phyloP scores from a whole-genome alignment of 2,329 filamentous ascomycete species.

The Cadophora malorum region DNA sequence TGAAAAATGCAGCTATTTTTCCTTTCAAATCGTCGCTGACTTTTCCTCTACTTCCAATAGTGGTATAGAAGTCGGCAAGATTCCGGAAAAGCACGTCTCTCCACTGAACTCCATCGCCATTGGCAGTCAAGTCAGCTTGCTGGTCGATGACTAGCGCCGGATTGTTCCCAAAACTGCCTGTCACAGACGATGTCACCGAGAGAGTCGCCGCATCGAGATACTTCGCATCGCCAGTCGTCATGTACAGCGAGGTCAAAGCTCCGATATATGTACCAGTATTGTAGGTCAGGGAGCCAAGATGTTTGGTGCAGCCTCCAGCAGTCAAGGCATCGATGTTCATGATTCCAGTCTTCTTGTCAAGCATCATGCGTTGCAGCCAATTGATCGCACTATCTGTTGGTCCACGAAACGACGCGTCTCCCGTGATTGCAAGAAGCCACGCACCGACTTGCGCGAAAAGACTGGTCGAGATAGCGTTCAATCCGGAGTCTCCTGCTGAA shows the following conservation, averaged over 20 bases:
- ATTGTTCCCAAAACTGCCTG: slow-evolving; percentile 18
- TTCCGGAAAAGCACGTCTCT: slow-evolving; percentile 28
- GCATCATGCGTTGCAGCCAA: slow-evolving; percentile 28
- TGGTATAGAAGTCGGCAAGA: slow-evolving; percentile 22
- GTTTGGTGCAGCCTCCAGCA: slow-evolving; percentile 18
- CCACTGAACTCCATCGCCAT: slow-evolving; percentile 23
- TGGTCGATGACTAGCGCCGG: slow-evolving; percentile 21
- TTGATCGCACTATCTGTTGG: slow-evolving; percentile 14
- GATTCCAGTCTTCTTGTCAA: slow-evolving; percentile 24
- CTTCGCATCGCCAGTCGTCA: slow-evolving; percentile 21
- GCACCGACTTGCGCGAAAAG: slow-evolving; percentile 28
- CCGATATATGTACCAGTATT: slow-evolving; percentile 33
- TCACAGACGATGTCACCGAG: slow-evolving; percentile 8
- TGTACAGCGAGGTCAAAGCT: slow-evolving; percentile 27
- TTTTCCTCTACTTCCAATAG: slow-evolving; percentile 4
- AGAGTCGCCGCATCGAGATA: slow-evolving; percentile 25
- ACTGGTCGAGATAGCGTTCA: slow-evolving; percentile 32
- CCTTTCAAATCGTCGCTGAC: slow-evolving; percentile 11
- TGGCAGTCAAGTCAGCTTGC: slow-evolving; percentile 14
- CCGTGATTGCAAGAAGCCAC: slow-evolving; percentile 24
- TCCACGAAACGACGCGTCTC: slow-evolving; percentile 23
- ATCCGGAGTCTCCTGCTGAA: slow-evolving; percentile 9
- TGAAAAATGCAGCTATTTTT: slow-evolving; percentile 21
- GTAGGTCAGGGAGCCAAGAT: slow-evolving; percentile 27
- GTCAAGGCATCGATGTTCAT: slow-evolving; percentile 24